Conservation (phyloP, 257 asterid genomes). For the Solanum infundibuliforme region DNA sequence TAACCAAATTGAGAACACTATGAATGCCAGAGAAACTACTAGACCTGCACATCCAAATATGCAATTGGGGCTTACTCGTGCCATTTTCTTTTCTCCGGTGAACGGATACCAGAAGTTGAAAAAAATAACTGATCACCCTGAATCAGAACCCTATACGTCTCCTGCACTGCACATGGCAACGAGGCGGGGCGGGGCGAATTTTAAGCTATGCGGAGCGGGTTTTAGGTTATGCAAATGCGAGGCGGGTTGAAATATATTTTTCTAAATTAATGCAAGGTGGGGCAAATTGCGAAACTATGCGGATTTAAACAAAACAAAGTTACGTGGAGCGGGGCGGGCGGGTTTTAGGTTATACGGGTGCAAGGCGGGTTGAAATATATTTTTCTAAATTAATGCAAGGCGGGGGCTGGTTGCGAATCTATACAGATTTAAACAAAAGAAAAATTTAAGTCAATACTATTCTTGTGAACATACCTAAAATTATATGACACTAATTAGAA, state of each 20-base stretch:
- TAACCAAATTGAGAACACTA: conserved; percentile 38
- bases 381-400: neutral
- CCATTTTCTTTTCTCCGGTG: neutral
- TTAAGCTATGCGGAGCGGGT: too few relatives aligned
- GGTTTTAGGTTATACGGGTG: neutral
- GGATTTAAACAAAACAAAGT: too few relatives aligned
- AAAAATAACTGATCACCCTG: too few relatives aligned
- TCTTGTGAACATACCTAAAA: neutral
- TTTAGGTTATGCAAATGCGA: neutral
- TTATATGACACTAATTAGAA: neutral
- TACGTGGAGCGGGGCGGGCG: neutral
- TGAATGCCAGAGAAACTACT: conserved; percentile 18
- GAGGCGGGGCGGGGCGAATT: too few relatives aligned
- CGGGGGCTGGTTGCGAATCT: neutral
- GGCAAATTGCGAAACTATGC: too few relatives aligned
- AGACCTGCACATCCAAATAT: conserved; percentile 19
- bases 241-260: too few relatives aligned
- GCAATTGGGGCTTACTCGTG: conserved; percentile 37
- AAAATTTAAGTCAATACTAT: neutral
- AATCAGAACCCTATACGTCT: too few relatives aligned
- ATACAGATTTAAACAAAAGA: too few relatives aligned
- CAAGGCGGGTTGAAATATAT: neutral
- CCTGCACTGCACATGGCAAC: too few relatives aligned
- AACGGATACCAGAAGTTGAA: too few relatives aligned
- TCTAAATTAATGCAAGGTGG: too few relatives aligned